These are phyloP conservation scores for Populus hybrid DNA, from an alignment of 441 rosid species.

Conservation along the genomic window DNA sequence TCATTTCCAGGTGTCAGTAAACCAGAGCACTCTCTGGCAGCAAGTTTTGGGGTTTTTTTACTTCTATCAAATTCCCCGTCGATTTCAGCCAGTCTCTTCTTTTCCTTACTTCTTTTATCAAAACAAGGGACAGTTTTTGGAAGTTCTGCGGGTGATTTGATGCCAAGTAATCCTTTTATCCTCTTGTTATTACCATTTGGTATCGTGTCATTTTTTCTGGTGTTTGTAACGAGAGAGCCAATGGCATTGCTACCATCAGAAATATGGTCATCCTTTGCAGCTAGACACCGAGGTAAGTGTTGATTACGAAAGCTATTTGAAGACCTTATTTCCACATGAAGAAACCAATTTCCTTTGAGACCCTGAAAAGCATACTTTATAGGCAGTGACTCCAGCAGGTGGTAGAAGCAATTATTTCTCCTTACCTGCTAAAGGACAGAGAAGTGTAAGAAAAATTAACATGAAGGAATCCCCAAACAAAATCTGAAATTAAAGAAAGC, in stretches of 20 bases:
- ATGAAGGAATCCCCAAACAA: neutral
- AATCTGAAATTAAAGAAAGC: constrained; percentile 1
- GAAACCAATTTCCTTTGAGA: constrained; percentile 39
- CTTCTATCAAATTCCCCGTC: neutral
- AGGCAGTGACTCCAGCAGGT: constrained; percentile 41
- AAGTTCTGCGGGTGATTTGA: neutral
- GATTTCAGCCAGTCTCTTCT: neutral
- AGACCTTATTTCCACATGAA: constrained; percentile 28
- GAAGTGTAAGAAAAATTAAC: neutral
- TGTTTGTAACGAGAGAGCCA: constrained; percentile 2
- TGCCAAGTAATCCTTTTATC: neutral
- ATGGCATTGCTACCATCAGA: constrained; percentile 1
- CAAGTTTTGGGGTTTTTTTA: neutral
- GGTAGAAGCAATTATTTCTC: constrained; percentile 36
- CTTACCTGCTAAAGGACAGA: constrained; percentile 38
- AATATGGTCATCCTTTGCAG: constrained; percentile 8
- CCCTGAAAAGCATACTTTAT: constrained; percentile 44
- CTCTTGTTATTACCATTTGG: constrained; percentile 1
- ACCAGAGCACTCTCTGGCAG: neutral
- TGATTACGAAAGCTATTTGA: constrained; percentile 15
- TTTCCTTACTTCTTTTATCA: constrained; percentile 11
- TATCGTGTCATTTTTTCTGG: neutral
- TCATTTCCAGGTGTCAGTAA: neutral
- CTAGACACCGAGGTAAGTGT: constrained; percentile 4
- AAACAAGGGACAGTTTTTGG: neutral